Evolutionary conservation across 2,329 filamentous ascomycete species (phyloP).

Genomic region (Penicillium sp.): DNA sequence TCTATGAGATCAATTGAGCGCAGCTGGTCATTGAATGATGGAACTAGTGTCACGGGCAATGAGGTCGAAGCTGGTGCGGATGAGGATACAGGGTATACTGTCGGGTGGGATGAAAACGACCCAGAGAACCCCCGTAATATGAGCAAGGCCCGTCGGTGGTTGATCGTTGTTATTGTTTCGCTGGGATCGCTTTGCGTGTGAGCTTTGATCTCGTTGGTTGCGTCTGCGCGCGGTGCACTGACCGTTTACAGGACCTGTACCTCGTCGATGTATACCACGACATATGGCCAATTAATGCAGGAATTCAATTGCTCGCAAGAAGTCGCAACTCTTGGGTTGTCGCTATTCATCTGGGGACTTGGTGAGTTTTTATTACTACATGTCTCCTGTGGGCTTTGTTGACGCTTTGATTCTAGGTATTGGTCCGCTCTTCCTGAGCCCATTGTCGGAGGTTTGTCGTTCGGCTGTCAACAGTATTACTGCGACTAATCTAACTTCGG

Average conservation of each 20-base stretch:
- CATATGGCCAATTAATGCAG: slow-evolving; percentile 72
- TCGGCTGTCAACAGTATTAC: neutral
- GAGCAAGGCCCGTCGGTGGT: slow-evolving; percentile 69
- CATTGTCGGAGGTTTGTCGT: slow-evolving; percentile 57
- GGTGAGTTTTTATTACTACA: slow-evolving; percentile 34
- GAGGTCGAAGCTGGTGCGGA: slow-evolving; percentile 23
- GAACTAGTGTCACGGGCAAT: slow-evolving; percentile 28
- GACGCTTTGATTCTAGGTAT: slow-evolving; percentile 37
- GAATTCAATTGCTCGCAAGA: slow-evolving; percentile 73
- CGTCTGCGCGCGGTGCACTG: neutral
- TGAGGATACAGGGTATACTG: slow-evolving; percentile 58
- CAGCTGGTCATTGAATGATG: slow-evolving; percentile 40
- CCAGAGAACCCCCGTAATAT: slow-evolving; percentile 73
- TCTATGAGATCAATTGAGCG: slow-evolving; percentile 26
- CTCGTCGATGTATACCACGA: slow-evolving; percentile 85
- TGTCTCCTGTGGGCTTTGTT: slow-evolving; percentile 5
- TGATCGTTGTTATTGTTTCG: slow-evolving; percentile 73
- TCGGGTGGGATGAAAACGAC: slow-evolving; percentile 75
- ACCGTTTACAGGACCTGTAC: slow-evolving; percentile 66
- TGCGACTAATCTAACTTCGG: slow-evolving; percentile 1
- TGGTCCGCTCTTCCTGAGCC: slow-evolving; percentile 64
- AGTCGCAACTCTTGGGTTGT: slow-evolving; percentile 77
- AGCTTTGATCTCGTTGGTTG: slow-evolving; percentile 35
- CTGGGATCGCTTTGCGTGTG: slow-evolving; percentile 79
- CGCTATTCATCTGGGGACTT: slow-evolving; percentile 79